Evolutionary conservation across 495 filamentous ascomycete species (phyloP), one percentile per base, ranked within the genome.

Genomic region (Tuber brumale): DNA sequence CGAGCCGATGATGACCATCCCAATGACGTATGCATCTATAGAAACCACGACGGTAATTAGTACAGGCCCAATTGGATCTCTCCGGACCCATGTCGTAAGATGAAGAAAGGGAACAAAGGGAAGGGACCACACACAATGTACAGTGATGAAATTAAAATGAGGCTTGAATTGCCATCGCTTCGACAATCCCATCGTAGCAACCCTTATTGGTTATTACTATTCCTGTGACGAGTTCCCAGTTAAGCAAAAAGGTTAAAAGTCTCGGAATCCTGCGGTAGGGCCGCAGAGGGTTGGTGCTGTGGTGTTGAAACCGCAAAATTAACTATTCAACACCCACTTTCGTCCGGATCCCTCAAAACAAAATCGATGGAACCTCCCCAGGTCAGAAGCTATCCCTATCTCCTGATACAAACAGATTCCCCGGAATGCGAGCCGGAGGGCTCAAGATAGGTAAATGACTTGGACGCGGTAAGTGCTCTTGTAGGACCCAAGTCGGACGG

Each of bases 131-230:
- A 80, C 83, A 92, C 91, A 97, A 81, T 97, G 94, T 18, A 91
- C 85, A 8, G 92, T 89, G 66, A 97, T 94, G 82, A 97, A 97
- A 83, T 93, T 95, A 82, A 96, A 88, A 74, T 89, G 89, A 14
- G 90, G 86, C 73, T 89, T 86, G 71, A 27, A 81, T 76, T n/a
- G 48, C 70, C 70, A 75, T 72, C 23, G 69, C 45, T 73, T 46
- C 14, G 76, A 61, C 35, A 76, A 48, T 57, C 70, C 73, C 78
- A 80, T 80, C 35, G 69, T 46, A 70, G 51, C 31, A 37, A 72
- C 43, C 57, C 16, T 7, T 66, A 66, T 31, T 31, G 12, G 12
- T 66, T 66, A 39, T n/a, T n/a, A 66, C 31, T 66, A 66, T 66
- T 66, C 57, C 57, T 66, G 27, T 35, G 16, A 35, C 57, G 27